A percentile compares a stretch with the other conserved stretches of the same genome.
These are phyloP conservation scores for Sclerotinia minor DNA, from an alignment of 2,329 filamentous ascomycete genomes.

Conservation along the genomic window DNA sequence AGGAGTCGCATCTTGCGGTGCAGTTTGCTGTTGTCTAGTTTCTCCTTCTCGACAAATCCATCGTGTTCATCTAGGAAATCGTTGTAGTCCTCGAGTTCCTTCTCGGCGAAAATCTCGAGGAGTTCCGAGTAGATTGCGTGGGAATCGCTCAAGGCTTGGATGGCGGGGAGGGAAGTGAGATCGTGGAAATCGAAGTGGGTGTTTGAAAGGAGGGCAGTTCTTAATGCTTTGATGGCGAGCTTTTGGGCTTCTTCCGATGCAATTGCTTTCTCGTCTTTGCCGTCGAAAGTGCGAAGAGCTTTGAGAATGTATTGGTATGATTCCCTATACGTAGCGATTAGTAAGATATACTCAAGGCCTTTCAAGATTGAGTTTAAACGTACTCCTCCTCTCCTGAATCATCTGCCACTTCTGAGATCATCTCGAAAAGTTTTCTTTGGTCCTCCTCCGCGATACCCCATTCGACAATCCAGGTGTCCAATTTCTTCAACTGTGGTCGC, in stretches of 20 bases:
- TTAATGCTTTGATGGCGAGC: slow-evolving; percentile 65
- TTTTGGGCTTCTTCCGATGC: slow-evolving; percentile 61
- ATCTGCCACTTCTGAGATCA: slow-evolving; percentile 76
- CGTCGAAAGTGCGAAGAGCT: slow-evolving; percentile 61
- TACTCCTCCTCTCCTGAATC: slow-evolving; percentile 76
- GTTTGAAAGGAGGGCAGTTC: slow-evolving; percentile 64
- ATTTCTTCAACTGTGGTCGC: slow-evolving; percentile 76
- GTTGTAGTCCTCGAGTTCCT: slow-evolving; percentile 91
- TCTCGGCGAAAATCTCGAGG: slow-evolving; percentile 91
- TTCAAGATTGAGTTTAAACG: slow-evolving; percentile 43
- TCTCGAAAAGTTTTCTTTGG: slow-evolving; percentile 79
- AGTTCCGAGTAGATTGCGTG: slow-evolving; percentile 86
- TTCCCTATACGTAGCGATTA: slow-evolving; percentile 46
- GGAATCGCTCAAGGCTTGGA: slow-evolving; percentile 83
- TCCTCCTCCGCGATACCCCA: slow-evolving; percentile 85
- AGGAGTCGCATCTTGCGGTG: slow-evolving; percentile 96
- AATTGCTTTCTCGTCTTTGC: slow-evolving; percentile 54
- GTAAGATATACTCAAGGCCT: slow-evolving; percentile 7
- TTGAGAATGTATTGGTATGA: slow-evolving; percentile 68
- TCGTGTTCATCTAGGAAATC: slow-evolving; percentile 93
- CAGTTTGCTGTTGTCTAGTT: slow-evolving; percentile 70
- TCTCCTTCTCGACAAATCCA: slow-evolving; percentile 76
- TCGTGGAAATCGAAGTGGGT: slow-evolving; percentile 73
- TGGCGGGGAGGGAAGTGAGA: slow-evolving; percentile 67
- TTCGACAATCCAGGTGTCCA: slow-evolving; percentile 76